Percentiles rank a stretch among this genome's conserved stretches.
Evolutionary conservation across 805 yeast genomes (phyloP).

Genomic region (Candida coleopterorum): DNA sequence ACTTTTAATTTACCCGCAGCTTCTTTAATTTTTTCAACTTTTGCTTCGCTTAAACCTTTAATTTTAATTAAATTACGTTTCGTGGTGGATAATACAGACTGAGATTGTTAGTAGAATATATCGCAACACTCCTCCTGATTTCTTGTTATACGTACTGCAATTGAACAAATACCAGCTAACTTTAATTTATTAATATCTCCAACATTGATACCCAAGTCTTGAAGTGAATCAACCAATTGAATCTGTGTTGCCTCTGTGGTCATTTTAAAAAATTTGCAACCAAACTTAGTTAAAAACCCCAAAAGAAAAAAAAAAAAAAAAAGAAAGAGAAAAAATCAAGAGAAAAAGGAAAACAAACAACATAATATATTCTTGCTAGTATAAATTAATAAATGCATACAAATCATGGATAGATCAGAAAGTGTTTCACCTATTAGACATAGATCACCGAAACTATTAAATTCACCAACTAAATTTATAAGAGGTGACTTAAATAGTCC

Average conservation of each 20-base stretch:
- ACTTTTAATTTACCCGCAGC: slow-evolving; percentile 14
- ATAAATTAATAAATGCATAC: not conserved
- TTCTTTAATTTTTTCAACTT: slow-evolving; percentile 15
- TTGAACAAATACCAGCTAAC: slow-evolving; percentile 13
- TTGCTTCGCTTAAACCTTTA: slow-evolving; percentile 14
- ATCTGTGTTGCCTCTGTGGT: slow-evolving; percentile 1
- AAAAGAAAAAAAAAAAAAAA: not conserved
- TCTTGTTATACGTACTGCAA: slow-evolving; percentile 11
- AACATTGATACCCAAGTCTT: slow-evolving; percentile 14
- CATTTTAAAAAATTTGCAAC: slow-evolving; percentile 7
- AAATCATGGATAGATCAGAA: slow-evolving; percentile 3
- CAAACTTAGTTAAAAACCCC: not conserved
- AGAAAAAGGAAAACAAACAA: not conserved
- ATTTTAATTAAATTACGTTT: slow-evolving; percentile 13
- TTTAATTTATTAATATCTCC: slow-evolving; percentile 14
- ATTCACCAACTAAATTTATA: not conserved
- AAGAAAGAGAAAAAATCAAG: not conserved
- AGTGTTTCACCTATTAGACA: slow-evolving; percentile 1
- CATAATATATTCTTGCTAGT: not conserved
- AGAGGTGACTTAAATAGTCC: not conserved
- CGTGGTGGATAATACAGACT: slow-evolving; percentile 14
- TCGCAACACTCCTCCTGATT: not conserved
- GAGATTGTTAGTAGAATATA: not conserved
- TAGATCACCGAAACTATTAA: not conserved
- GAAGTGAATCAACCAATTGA: slow-evolving; percentile 10